Base-by-base conservation (phyloP, 768 basidiomycete species). In the Hygrophorus russula region DNA sequence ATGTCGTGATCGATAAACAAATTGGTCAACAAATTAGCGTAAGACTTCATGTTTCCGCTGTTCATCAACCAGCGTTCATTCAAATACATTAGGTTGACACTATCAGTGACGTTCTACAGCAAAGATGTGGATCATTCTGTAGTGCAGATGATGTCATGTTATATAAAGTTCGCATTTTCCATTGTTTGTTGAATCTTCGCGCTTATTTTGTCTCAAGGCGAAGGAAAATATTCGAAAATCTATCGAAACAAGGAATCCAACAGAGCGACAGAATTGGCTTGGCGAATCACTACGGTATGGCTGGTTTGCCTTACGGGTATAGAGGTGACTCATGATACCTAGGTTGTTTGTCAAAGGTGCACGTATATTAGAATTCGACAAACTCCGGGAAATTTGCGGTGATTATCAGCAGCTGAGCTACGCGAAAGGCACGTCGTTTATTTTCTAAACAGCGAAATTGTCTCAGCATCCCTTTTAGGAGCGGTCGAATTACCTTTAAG, bases 111-210 rank as follows among this genome's bases (percentile, higher is more conserved):
- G 80, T 92, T 34, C 64, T 99, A 31, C 94, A 98, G 56, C 81
- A 87, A 53, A 74, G 91, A 58, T 99, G 96, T 52, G 93, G 94
- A 2, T 89, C 92, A 11, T 98, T 98, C 73, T 97, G 92, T 61
- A 93, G 93, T 52, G 83, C 93, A 2, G 96, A 97, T 56, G 96
- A 99, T 63, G 96, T 99, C 35, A 87, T 96, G 74, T 62, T 96
- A 20, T 97, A 98, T 68, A 99, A 99, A 71, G 91, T 80, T 52
- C 45, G 64, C 48, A 29, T 44, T 35, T 42, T 44, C 41, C 10
- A n/a, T 14, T 33, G 13, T 30, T 31, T 36, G n/a, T 15, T 44
- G n/a, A 39, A 36, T 29, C 37, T 31, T 52, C 31, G 15, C 36
- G 46, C 37, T 41, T 31, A 30, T 45, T 18, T 11, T 29, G 37